Conservation (phyloP, 306 rosid genomes). For the Vigna hirtella region DNA sequence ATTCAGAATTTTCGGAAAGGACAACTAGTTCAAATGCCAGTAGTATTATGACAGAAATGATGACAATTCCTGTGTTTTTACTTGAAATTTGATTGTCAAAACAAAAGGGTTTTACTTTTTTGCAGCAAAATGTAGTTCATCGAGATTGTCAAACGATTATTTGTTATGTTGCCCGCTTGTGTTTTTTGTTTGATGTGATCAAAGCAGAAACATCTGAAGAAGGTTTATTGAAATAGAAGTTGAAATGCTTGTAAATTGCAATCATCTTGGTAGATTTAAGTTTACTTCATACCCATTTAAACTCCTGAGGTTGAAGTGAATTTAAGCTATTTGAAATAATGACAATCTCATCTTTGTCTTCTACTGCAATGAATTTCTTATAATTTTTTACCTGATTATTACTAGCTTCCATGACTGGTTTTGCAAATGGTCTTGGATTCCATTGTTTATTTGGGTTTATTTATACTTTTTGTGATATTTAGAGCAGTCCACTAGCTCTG, state of each 20-base stretch:
- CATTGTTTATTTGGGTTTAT: constrained; percentile 28
- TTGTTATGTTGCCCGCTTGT: not conserved
- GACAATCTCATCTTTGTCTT: not conserved
- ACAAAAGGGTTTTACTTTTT: too few relatives aligned
- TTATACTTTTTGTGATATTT: constrained; percentile 49
- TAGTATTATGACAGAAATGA: not conserved
- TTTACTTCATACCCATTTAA: constrained; percentile 7
- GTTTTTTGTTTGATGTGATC: too few relatives aligned
- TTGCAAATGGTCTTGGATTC: not conserved
- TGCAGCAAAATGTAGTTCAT: not conserved
- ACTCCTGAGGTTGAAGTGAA: not conserved
- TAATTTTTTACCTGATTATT: too few relatives aligned
- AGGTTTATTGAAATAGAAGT: not conserved
- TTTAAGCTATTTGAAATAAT: not conserved
- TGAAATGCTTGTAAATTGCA: constrained; percentile 19
- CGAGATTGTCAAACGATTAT: not conserved
- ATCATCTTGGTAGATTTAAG: not conserved
- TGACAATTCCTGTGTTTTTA: too few relatives aligned
- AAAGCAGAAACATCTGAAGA: not conserved
- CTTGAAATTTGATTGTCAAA: too few relatives aligned
- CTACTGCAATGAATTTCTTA: not conserved
- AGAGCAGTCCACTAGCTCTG: constrained; percentile 91
- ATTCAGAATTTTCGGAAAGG: not conserved
- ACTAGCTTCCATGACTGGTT: not conserved
- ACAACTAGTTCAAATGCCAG: too few relatives aligned